A percentile compares a stretch with the other conserved stretches of the same genome.
Evolutionary conservation across 768 basidiomycete genomes (phyloP).

Genomic region (Panellus pusillus): DNA sequence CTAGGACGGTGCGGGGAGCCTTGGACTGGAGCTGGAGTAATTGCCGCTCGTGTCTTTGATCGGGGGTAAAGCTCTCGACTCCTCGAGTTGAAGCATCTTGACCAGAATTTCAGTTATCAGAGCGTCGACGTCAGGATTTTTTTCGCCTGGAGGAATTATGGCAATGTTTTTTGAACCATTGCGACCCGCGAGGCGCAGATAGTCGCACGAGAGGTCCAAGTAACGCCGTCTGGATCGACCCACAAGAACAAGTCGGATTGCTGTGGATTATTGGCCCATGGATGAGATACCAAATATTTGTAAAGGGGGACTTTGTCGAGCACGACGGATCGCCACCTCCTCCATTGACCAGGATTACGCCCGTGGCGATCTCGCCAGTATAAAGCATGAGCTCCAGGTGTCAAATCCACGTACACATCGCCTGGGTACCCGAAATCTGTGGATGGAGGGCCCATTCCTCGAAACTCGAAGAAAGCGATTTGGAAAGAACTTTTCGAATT

Average conservation of each 20-base stretch:
- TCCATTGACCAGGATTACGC: conserved; percentile 14
- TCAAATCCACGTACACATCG: conserved; percentile 20
- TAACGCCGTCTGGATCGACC: conserved; percentile 15
- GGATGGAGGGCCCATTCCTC: conserved; percentile 18
- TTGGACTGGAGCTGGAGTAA: conserved; percentile 6
- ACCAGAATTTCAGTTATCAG: conserved; percentile 17
- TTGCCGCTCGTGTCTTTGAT: conserved; percentile 11
- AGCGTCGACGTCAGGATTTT: conserved; percentile 18
- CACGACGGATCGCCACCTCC: conserved; percentile 14
- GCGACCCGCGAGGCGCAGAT: conserved; percentile 17
- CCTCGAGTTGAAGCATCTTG: conserved; percentile 18
- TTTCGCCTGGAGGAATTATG: conserved; percentile 10
- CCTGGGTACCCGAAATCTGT: conserved; percentile 16
- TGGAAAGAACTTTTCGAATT: conserved; percentile 11
- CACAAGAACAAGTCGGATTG: conserved; percentile 21
- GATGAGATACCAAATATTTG: conserved; percentile 17
- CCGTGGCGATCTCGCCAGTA: conserved; percentile 22
- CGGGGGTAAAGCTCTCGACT: conserved; percentile 10
- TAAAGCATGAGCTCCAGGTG: conserved; percentile 13
- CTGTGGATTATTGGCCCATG: conserved; percentile 19
- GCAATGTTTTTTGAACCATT: conserved; percentile 20
- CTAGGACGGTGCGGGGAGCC: neutral
- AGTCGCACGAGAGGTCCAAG: conserved; percentile 20
- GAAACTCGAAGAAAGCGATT: conserved; percentile 20
- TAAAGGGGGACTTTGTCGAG: conserved; percentile 21